These are phyloP conservation scores for Paramyrothecium sp. DNA, from an alignment of 2,329 filamentous ascomycete genomes.

Conservation along the genomic window DNA sequence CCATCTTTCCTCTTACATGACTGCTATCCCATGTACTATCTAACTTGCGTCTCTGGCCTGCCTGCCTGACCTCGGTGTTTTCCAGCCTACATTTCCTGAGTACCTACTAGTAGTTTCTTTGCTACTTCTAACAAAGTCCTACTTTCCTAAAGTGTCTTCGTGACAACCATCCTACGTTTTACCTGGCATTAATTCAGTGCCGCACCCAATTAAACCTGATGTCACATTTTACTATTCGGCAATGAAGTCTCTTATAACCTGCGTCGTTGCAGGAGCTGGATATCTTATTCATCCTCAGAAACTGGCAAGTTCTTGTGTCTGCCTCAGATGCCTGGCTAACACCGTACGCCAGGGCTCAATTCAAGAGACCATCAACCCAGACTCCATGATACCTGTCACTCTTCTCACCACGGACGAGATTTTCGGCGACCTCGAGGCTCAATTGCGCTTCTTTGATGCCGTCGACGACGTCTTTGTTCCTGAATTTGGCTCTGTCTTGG, in stretches of 20 bases:
- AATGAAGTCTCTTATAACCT: constrained; percentile 32
- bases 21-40: neutral
- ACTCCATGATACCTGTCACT: constrained; percentile 38
- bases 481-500: constrained; percentile 35
- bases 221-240: neutral
- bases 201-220: no score
- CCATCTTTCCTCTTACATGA: neutral
- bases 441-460: constrained; percentile 27
- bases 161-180: no score
- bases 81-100: no score
- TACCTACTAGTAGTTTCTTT: neutral
- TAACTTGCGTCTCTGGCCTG: no score
- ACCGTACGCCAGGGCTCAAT: constrained; percentile 32
- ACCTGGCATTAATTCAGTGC: no score
- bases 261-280: constrained; percentile 32
- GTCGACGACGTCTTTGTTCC: constrained; percentile 37
- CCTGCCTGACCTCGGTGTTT: no score
- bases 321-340: neutral
- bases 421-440: constrained; percentile 31
- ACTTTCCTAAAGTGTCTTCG: neutral
- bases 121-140: neutral
- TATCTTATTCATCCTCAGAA: constrained; percentile 39
- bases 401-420: constrained; percentile 36
- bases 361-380: constrained; percentile 38
- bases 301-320: constrained; percentile 19